Evolutionary conservation across 2,329 filamentous ascomycete species (phyloP), one percentile per base, ranked within the genome.

Genomic region (Geoglossum cookeanum): DNA sequence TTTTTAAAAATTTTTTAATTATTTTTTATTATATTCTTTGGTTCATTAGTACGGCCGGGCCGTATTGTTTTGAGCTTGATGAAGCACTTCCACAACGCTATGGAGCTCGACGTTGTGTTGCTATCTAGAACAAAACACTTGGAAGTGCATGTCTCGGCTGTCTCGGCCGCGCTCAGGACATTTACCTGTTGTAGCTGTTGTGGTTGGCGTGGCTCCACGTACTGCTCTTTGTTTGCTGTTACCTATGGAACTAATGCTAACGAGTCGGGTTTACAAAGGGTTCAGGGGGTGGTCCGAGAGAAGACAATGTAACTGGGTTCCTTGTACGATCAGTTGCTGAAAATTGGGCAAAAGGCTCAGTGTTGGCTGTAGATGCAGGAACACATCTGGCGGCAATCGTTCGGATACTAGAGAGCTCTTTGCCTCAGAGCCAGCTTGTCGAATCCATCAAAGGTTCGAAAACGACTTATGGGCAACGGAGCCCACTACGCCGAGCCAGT

Each of bases 331-430:
- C 91, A 3, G 77, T 84, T 8, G 79, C 83, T 33, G 79, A 84
- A 56, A 79, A 82, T 60, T 98, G 92, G 92, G 74, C 78, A 54
- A 85, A 83, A 64, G 84, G 85, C 49, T 96, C 89, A 0, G 70
- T 96, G 45, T 75, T 97, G 32, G 89, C 91, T n/a, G 84, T 98
- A 56, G 92, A 98, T 72, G 90, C 89, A 8, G 92, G 92, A 53
- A 87, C 90, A 35, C 86, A 96, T 68, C 78, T 98, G 45, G 82
- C 87, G 32, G 82, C 87, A 57, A 95, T 98, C 58, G 80, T 81
- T n/a, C 78, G 79, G 53, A 85, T 94, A 53, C 75, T 98, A 30
- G 77, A 88, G 60, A 64, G 69, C 33, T 69, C 78, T 60, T 74
- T 78, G 56, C 74, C 75, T 51, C 54, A 8, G 22, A 44, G 35